These are phyloP conservation scores for Alternaria gaisen DNA, from an alignment of 2,329 filamentous ascomycete species.

Conservation along the genomic window DNA sequence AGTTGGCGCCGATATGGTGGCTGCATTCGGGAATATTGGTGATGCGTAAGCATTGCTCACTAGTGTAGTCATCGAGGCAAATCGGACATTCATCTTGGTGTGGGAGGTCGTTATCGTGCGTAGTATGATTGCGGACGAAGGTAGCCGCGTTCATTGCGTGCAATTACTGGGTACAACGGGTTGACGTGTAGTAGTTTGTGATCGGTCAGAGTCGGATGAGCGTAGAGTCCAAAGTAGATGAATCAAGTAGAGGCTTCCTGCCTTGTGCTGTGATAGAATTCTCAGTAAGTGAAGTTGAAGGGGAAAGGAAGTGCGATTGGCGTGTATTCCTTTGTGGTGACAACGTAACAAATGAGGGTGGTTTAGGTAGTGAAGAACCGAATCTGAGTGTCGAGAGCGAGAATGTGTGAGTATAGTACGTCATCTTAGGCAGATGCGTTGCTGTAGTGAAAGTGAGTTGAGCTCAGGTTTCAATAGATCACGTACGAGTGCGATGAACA, in stretches of 20 bases:
- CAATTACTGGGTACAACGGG: neutral
- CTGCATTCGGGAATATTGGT: conserved; percentile 22
- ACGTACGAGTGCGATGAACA: neutral
- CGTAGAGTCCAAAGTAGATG: neutral
- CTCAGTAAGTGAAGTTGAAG: neutral
- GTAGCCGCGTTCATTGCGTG: neutral
- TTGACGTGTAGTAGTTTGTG: neutral
- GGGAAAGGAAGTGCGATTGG: neutral
- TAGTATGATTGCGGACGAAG: conserved; percentile 13
- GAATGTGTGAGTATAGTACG: neutral
- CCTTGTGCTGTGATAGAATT: neutral
- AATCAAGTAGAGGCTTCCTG: neutral
- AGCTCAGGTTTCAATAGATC: neutral
- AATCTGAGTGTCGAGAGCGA: neutral
- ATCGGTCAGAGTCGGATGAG: neutral
- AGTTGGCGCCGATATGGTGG: conserved; percentile 26
- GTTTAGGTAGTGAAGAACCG: neutral
- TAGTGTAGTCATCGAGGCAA: conserved; percentile 27
- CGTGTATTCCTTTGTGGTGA: neutral
- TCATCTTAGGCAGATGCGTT: neutral
- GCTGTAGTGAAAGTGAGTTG: conserved; percentile 1
- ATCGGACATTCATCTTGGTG: conserved; percentile 27
- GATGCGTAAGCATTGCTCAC: conserved; percentile 23
- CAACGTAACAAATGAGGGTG: neutral
- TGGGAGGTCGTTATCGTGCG: neutral